phyloP scores from a whole-genome alignment of 805 yeast species.

The Metschnikowia picachoensis region DNA sequence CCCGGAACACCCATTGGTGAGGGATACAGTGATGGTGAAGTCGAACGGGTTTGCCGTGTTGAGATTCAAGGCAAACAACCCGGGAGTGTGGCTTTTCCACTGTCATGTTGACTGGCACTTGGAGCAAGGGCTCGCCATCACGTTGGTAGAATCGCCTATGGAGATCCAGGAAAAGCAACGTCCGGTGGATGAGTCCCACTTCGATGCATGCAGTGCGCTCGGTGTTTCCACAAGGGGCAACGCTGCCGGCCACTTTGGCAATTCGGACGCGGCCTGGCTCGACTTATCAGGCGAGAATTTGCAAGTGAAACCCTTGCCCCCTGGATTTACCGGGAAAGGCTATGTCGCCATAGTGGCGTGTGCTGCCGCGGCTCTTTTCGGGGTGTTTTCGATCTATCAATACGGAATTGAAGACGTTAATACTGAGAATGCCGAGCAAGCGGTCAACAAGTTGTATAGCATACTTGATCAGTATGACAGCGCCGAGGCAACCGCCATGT shows the following conservation, averaged over 20 bases:
- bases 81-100: constrained; percentile 94
- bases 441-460: constrained; percentile 32
- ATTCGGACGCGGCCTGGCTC: constrained; percentile 45
- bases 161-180: constrained; percentile 34
- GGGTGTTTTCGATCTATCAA: constrained; percentile 53
- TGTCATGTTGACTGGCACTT: constrained; percentile 88
- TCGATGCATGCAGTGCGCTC: constrained; percentile 45
- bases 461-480: constrained; percentile 27
- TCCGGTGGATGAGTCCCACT: constrained; percentile 44
- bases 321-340: constrained; percentile 68
- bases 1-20: constrained; percentile 57
- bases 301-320: constrained; percentile 62
- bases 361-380: constrained; percentile 53
- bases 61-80: constrained; percentile 78
- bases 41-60: constrained; percentile 65
- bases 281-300: constrained; percentile 56
- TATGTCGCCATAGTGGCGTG: constrained; percentile 59
- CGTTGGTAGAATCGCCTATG: constrained; percentile 67
- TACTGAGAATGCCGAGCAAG: constrained; percentile 44
- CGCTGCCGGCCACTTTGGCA: constrained; percentile 61
- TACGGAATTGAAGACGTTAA: constrained; percentile 65
- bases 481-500: constrained; percentile 14
- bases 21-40: constrained; percentile 71
- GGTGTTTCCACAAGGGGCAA: constrained; percentile 53
- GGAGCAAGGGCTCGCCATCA: constrained; percentile 74